Evolutionary conservation across 371 early-diverging fungal genomes (phyloP), one percentile per base, ranked within the genome.

Genomic region (Mortierella sp.): DNA sequence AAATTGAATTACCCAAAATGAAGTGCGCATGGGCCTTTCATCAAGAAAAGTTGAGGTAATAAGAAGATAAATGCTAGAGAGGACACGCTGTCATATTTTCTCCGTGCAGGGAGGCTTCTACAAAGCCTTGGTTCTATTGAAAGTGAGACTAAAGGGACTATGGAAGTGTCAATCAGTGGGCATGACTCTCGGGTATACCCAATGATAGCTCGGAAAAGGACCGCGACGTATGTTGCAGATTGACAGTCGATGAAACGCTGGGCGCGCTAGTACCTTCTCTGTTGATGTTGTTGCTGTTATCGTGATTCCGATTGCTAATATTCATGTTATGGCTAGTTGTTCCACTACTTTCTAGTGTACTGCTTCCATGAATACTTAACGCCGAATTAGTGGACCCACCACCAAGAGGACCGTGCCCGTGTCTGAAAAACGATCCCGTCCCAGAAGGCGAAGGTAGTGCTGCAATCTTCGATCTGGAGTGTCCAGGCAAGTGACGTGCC

Each of bases 171-270:
- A 35, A 6, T 67, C 56, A 68, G 22, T 61, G 65, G 19, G 75
- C 26, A 10, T 70, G 76, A 35, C 61, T 53, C 55, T 75, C 61
- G 40, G 76, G 71, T 32, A 71, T 61, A 13, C 67, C 68, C 15
- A 79, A 40, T 4, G 80, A 79, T 26, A 79, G 59, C 15, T 79
- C 80, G 6, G 80, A 79, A 61, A 79, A 79, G 2, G 80, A 79
- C 2, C 80, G 74, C 22, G 80, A 79, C 0, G 80, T 74, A 31
- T 74, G 74, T 54, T 79, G 80, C 29, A 79, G 66, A 34, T 74
- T 79, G 26, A 79, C 61, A 0, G 49, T 49, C 3, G 77, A 72
- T 8, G 71, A 72, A 22, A 56, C 42, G 22, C 45, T 22, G 10
- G 54, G n/a, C 3, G 47, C 43, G 13, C 19, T 62, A 23, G 37